phyloP scores from a whole-genome alignment of 345 rosid genomes.

The Pugionium dolabratum region DNA sequence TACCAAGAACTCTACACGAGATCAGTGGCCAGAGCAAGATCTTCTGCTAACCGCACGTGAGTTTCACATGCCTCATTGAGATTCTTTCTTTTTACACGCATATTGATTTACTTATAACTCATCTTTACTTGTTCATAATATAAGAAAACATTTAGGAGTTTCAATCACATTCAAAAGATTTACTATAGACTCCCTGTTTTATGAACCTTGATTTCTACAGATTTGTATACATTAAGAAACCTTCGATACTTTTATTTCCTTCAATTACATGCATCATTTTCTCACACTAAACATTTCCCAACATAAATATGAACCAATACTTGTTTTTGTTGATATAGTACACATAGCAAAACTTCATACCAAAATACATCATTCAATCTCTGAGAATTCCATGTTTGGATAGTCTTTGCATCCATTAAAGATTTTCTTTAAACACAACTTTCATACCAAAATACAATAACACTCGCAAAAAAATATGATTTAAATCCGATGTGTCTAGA shows the following conservation, averaged over 20 bases:
- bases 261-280: no score
- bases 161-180: not conserved
- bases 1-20: constrained; percentile 81
- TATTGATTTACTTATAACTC: not conserved
- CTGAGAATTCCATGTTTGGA: no score
- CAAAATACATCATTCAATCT: no score
- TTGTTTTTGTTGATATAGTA: no score
- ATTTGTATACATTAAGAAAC: not conserved
- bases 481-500: no score
- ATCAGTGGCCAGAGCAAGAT: constrained; percentile 70
- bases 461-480: no score
- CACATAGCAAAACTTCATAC: no score
- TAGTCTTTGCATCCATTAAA: no score
- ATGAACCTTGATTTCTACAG: not conserved
- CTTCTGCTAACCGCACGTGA: constrained; percentile 46
- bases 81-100: constrained; percentile 25
- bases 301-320: not conserved
- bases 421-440: no score
- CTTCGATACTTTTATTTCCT: not conserved
- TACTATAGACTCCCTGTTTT: constrained; percentile 2
- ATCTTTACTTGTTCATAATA: constrained; percentile 40
- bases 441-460: no score
- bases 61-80: constrained; percentile 8
- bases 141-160: constrained; percentile 6
- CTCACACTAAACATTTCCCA: no score